phyloP scores from a whole-genome alignment of 2,329 filamentous ascomycete genomes.

The Coleophoma crateriformis region DNA sequence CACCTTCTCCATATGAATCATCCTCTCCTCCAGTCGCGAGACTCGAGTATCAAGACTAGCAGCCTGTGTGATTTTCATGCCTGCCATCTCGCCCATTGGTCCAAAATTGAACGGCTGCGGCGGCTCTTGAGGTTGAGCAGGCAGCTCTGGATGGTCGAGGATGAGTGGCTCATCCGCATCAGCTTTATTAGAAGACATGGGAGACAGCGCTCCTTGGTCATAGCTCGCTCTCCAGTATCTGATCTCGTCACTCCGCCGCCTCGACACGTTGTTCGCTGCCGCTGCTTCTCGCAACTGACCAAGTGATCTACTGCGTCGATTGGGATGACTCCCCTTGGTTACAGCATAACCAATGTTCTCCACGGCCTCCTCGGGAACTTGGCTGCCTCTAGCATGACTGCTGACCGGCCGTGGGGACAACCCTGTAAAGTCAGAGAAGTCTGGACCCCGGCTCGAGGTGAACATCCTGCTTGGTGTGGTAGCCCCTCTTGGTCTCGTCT shows the following conservation, averaged over 20 bases:
- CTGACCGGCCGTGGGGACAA: slow-evolving; percentile 58
- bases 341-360: slow-evolving; percentile 52
- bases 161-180: slow-evolving; percentile 26
- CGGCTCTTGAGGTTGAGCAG: slow-evolving; percentile 25
- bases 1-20: slow-evolving; percentile 43
- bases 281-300: slow-evolving; percentile 44
- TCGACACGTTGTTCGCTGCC: slow-evolving; percentile 27
- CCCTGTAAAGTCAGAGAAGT: slow-evolving; percentile 42
- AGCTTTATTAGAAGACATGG: slow-evolving; percentile 41
- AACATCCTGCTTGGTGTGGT: slow-evolving; percentile 35
- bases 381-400: slow-evolving; percentile 45
- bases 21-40: slow-evolving; percentile 42
- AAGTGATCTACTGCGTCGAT: slow-evolving; percentile 54
- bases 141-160: slow-evolving; percentile 25
- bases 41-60: slow-evolving; percentile 49
- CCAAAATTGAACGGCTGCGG: slow-evolving; percentile 52
- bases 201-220: slow-evolving; percentile 44
- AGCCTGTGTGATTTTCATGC: slow-evolving; percentile 53
- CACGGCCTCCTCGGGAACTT: slow-evolving; percentile 18
- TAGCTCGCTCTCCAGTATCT: slow-evolving; percentile 60
- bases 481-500: slow-evolving; percentile 33
- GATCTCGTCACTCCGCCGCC: slow-evolving; percentile 58
- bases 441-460: slow-evolving; percentile 30
- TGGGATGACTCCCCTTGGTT: slow-evolving; percentile 45
- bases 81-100: slow-evolving; percentile 39